Base-by-base conservation (phyloP, 2,329 filamentous ascomycete genomes). In the Ambrosiella cleistominuta region DNA sequence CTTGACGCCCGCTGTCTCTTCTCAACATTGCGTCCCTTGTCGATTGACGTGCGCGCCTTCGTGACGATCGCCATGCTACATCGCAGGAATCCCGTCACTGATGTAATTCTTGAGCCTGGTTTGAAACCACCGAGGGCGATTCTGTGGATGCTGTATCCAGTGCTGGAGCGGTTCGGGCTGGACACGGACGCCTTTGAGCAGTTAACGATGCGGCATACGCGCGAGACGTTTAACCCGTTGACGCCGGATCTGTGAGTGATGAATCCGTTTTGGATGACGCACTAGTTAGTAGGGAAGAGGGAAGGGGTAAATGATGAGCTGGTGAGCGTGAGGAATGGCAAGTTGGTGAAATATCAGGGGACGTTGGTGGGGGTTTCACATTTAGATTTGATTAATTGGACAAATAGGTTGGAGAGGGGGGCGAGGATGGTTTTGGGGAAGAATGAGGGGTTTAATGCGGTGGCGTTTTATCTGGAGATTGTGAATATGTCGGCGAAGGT, bases 401-500 rank as follows among this genome's bases (percentile, higher is more conserved):
- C 76, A 39, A 85, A 84, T 62, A 70, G 77, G 61, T 61, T 83
- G 40, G 70, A 72, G 54, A 83, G 76, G 73, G 74, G 74, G 45
- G 64, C 79, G 47, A 69, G 83, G 54, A 64, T 73, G 58, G 71
- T 71, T 70, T 70, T 75, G 66, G 80, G 80, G 1, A 71, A 75
- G 61, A 70, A 72, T 63, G 73, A 72, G 59, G 81, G 76, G 13
- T 85, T 85, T 64, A 85, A 84, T 64, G 81, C 81, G 1, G 75
- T 84, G 59, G 81, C 81, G 0, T 83, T 85, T 64, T 85, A 85
- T 63, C 72, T 84, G 1, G 79, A 76, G 60, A 79, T 85, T 64
- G 76, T 76, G 9, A 78, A 86, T 64, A 87, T 86, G 83, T 70
- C 88, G 54, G 81, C 84, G 1, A 83, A 82, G 64, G 82, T 87